phyloP scores from a whole-genome alignment of 805 yeast genomes.

The Metschnikowia gelsemii region DNA sequence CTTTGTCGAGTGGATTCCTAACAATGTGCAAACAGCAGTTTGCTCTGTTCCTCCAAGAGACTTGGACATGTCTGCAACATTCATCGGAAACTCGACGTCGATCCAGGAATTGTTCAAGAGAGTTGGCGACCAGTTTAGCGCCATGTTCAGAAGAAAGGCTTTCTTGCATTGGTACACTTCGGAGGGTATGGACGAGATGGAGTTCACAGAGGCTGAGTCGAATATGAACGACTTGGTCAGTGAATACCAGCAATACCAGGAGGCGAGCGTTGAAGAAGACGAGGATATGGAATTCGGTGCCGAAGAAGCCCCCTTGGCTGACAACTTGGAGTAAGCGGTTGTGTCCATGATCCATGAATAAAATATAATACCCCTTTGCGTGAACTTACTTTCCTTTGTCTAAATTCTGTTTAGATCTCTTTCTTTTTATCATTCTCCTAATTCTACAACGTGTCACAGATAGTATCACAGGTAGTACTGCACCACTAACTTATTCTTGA shows the following conservation, averaged over 20 bases:
- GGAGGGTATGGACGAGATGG: constrained; percentile 96
- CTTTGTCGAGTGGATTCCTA: constrained; percentile 96
- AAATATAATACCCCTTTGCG: constrained; percentile 13
- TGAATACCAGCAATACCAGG: constrained; percentile 91
- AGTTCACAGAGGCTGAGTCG: constrained; percentile 90
- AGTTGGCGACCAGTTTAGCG: constrained; percentile 84
- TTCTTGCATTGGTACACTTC: constrained; percentile 95
- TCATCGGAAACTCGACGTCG: constrained; percentile 90
- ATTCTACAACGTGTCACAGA: neutral
- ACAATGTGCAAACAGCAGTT: constrained; percentile 90
- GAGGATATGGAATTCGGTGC: constrained; percentile 65
- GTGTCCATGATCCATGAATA: constrained; percentile 6
- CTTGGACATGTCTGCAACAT: constrained; percentile 86
- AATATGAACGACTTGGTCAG: constrained; percentile 85
- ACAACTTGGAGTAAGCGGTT: constrained; percentile 39
- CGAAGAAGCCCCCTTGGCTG: constrained; percentile 63
- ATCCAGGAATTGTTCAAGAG: constrained; percentile 89
- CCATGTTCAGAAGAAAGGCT: constrained; percentile 92
- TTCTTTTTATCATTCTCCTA: too few species aligned
- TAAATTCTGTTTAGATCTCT: neutral
- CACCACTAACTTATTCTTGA: neutral
- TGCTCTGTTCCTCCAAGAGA: constrained; percentile 88
- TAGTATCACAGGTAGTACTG: too few species aligned
- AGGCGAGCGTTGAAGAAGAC: constrained; percentile 72
- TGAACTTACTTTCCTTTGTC: neutral